Conservation (phyloP, 371 early-diverging fungal species). For the Synchytrium microbalum region DNA sequence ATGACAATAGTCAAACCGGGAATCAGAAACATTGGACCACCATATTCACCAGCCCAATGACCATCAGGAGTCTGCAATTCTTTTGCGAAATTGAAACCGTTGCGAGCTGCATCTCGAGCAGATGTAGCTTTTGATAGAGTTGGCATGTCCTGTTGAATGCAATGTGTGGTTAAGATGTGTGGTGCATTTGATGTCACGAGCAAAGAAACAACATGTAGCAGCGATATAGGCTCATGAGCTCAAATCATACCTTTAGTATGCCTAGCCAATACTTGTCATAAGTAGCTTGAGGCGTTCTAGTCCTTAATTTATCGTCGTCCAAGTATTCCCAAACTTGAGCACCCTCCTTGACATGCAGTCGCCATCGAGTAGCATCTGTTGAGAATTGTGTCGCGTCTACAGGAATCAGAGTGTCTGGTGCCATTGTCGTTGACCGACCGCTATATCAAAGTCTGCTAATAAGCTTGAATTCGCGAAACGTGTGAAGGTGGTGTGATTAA, state of each 20-base stretch:
- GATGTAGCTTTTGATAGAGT: conserved; percentile 44
- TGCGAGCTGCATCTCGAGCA: conserved; percentile 73
- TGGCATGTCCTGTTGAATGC: conserved; percentile 28
- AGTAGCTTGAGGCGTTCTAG: conserved; percentile 65
- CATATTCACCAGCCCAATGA: conserved; percentile 93
- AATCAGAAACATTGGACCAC: conserved; percentile 93
- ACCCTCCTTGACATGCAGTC: conserved; percentile 71
- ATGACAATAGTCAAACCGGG: conserved; percentile 80
- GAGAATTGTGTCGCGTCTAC: neutral
- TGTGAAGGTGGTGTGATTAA: no score
- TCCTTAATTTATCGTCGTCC: conserved; percentile 50
- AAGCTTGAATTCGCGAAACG: no score
- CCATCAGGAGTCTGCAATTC: conserved; percentile 89
- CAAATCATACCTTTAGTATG: conserved; percentile 17
- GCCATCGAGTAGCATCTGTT: conserved; percentile 72
- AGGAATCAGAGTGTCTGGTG: no score
- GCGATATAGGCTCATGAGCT: neutral
- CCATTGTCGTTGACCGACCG: no score
- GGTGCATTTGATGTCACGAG: neutral
- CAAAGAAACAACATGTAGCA: neutral
- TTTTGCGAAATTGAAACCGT: conserved; percentile 80
- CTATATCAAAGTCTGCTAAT: no score
- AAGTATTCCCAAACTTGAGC: conserved; percentile 90
- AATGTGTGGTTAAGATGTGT: neutral
- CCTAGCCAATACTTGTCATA: conserved; percentile 89